phyloP scores from a whole-genome alignment of 768 basidiomycete species.

The Lactifluus subvellereus region DNA sequence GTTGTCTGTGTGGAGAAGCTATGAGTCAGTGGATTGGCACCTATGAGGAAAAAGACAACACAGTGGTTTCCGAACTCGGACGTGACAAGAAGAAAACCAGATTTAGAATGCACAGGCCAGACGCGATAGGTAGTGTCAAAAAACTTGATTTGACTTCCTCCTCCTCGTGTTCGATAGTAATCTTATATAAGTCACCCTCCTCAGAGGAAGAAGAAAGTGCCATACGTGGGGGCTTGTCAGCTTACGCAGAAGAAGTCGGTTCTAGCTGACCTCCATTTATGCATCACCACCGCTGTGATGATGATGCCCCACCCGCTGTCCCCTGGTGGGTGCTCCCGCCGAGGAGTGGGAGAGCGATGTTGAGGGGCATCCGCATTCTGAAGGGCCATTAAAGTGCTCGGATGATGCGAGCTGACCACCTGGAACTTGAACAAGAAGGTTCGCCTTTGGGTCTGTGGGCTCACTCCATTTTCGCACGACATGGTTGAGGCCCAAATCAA shows the following conservation, averaged over 20 bases:
- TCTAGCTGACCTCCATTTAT: slow-evolving; percentile 88
- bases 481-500: slow-evolving; percentile 95
- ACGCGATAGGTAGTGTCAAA: slow-evolving; percentile 98
- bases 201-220: slow-evolving; percentile 99
- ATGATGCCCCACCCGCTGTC: slow-evolving; percentile 81
- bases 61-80: slow-evolving; percentile 98
- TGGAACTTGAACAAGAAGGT: slow-evolving; percentile 94
- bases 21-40: slow-evolving; percentile 16
- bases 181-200: slow-evolving; percentile 95
- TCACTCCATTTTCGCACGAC: slow-evolving; percentile 99
- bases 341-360: slow-evolving; percentile 95
- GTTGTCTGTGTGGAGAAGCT: slow-evolving; percentile 48
- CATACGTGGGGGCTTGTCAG: slow-evolving; percentile 42
- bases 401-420: slow-evolving; percentile 93
- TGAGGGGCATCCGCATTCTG: slow-evolving; percentile 91
- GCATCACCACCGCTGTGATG: slow-evolving; percentile 94
- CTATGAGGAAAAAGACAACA: slow-evolving; percentile 32
- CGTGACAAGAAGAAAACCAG: slow-evolving; percentile 95
- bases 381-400: slow-evolving; percentile 92
- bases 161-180: slow-evolving; percentile 96
- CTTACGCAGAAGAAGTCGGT: neutral
- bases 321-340: slow-evolving; percentile 78
- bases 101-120: slow-evolving; percentile 92
- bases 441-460: slow-evolving; percentile 90
- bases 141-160: slow-evolving; percentile 99